phyloP scores from a whole-genome alignment of 2,329 filamentous ascomycete genomes.

The Chrysoporthe puriensis region DNA sequence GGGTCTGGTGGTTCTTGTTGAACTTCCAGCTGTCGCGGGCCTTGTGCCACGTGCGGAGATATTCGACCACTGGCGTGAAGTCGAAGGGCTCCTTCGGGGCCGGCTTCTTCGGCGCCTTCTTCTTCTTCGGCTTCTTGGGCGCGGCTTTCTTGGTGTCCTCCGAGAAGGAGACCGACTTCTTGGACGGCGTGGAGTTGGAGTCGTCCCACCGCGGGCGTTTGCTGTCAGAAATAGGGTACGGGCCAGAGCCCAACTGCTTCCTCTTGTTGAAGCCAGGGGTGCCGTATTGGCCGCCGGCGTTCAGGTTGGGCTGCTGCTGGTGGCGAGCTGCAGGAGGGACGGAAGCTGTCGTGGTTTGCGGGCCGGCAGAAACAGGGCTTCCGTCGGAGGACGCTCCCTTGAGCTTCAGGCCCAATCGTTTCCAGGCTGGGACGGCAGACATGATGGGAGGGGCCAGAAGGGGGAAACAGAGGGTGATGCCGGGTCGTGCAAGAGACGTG shows the following conservation, averaged over 20 bases:
- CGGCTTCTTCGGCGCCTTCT: slow-evolving; percentile 40
- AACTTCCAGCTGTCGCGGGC: slow-evolving; percentile 84
- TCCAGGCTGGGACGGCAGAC: slow-evolving; percentile 61
- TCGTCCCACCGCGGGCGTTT: slow-evolving; percentile 41
- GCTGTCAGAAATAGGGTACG: slow-evolving; percentile 33
- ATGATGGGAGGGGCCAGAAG: slow-evolving; percentile 41
- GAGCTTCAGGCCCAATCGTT: slow-evolving; percentile 66
- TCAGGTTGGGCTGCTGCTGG: slow-evolving; percentile 35
- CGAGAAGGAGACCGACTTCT: slow-evolving; percentile 56
- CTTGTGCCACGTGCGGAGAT: slow-evolving; percentile 76
- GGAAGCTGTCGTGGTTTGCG: slow-evolving; percentile 30
- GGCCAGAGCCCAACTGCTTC: slow-evolving; percentile 51
- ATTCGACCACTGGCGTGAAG: slow-evolving; percentile 70
- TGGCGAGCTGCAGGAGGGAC: slow-evolving; percentile 31
- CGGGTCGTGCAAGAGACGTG: slow-evolving; percentile 26
- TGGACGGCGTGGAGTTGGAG: slow-evolving; percentile 32
- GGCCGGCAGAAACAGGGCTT: slow-evolving; percentile 35
- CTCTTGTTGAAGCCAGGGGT: slow-evolving; percentile 49
- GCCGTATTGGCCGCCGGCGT: slow-evolving; percentile 31
- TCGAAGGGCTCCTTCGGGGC: slow-evolving; percentile 34
- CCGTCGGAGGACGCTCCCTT: slow-evolving; percentile 48
- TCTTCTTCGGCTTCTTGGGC: slow-evolving; percentile 39
- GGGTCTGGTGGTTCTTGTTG: slow-evolving; percentile 89
- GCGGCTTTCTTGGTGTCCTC: slow-evolving; percentile 44
- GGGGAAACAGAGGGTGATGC: slow-evolving; percentile 23